These are phyloP conservation scores for Schwanniomyces occidentalis DNA, from an alignment of 805 yeast genomes.

Conservation along the genomic window DNA sequence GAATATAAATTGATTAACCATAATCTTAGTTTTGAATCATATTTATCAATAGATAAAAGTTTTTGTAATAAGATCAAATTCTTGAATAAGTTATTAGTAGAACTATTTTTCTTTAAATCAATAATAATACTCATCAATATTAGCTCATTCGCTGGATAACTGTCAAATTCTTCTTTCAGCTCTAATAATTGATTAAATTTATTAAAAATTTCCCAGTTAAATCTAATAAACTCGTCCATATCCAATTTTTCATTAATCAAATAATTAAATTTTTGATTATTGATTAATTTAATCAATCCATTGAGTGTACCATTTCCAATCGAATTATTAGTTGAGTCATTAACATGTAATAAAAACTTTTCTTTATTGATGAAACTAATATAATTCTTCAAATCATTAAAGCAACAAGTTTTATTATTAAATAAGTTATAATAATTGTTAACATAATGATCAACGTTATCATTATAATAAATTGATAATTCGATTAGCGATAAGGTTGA, in stretches of 20 bases:
- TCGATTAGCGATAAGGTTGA: constrained; percentile 29
- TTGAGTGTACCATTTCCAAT: constrained; percentile 5
- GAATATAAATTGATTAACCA: constrained; percentile 71
- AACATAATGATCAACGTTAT: constrained; percentile 28
- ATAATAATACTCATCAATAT: constrained; percentile 52
- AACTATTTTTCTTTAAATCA: constrained; percentile 19
- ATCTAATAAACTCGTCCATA: constrained; percentile 13
- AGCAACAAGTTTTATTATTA: constrained; percentile 64
- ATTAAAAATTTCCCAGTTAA: constrained; percentile 18
- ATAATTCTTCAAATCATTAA: constrained; percentile 53
- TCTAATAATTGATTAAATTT: constrained; percentile 29
- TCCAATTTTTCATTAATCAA: constrained; percentile 12
- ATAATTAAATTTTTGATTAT: constrained; percentile 51
- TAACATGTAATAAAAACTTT: constrained; percentile 18
- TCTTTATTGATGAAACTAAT: constrained; percentile 9
- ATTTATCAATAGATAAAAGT: constrained; percentile 55
- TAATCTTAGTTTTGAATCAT: constrained; percentile 68
- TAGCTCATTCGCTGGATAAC: constrained; percentile 68
- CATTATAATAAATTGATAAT: constrained; percentile 18
- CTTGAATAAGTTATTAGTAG: constrained; percentile 25
- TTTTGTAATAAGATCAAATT: constrained; percentile 59
- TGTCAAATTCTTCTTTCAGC: constrained; percentile 59
- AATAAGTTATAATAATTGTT: constrained; percentile 44
- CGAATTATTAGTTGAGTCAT: constrained; percentile 16
- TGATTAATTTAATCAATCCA: constrained; percentile 29